These are phyloP conservation scores for Pinus albicaulis DNA, from an alignment of 75 land plant species.

Conservation along the genomic window DNA sequence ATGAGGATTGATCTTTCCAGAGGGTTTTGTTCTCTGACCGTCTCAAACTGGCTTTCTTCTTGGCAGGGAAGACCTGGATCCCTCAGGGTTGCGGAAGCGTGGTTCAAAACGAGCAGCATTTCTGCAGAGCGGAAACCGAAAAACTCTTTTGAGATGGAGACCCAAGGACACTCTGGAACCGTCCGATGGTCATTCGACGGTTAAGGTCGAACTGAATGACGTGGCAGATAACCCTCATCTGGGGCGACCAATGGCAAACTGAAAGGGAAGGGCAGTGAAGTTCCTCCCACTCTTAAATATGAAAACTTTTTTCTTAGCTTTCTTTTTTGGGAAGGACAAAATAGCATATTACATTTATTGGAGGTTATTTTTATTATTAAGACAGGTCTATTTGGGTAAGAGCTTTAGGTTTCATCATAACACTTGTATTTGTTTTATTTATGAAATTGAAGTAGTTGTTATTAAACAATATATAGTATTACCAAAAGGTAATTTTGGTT, in stretches of 20 bases:
- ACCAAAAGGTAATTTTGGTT: no score
- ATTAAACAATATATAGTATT: no score
- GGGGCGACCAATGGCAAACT: not conserved
- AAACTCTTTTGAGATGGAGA: constrained; percentile 1
- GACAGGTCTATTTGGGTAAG: no score
- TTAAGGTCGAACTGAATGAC: not conserved
- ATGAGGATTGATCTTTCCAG: not conserved
- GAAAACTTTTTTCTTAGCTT: no score
- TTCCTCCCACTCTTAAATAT: no score
- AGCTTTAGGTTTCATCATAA: no score
- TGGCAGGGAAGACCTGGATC: not conserved
- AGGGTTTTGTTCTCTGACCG: not conserved
- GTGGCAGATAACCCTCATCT: constrained; percentile 12
- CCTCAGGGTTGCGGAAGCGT: not conserved
- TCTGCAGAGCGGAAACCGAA: not conserved
- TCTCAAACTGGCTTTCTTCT: not conserved
- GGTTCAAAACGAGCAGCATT: not conserved
- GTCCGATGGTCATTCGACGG: not conserved
- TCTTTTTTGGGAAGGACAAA: no score
- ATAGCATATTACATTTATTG: no score
- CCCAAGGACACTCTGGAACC: not conserved
- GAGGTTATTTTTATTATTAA: no score
- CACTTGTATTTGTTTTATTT: no score
- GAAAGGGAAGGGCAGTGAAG: no score
- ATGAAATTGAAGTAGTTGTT: no score